Evolutionary conservation across 371 early-diverging fungal genomes (phyloP).

Genomic region (Mortierella sp.): DNA sequence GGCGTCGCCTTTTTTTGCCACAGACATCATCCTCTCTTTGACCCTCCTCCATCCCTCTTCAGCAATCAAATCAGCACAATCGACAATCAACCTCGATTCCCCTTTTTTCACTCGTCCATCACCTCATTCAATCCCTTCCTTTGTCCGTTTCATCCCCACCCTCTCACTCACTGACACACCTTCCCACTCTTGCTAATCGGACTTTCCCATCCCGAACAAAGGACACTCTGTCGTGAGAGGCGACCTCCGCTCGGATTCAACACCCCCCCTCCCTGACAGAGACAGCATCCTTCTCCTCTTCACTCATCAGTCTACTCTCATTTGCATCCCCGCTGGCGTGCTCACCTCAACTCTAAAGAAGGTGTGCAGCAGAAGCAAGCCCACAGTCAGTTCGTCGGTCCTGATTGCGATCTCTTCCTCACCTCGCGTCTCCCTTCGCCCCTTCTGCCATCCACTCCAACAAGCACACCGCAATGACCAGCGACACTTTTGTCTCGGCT

Average conservation of each 20-base stretch:
- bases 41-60: background rate
- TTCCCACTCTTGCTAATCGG: too few relatives aligned
- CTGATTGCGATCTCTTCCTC: constrained; percentile 8
- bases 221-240: background rate
- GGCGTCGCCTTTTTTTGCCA: background rate
- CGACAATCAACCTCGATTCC: background rate
- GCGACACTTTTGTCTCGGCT: constrained; percentile 19
- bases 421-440: background rate
- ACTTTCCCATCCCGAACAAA: constrained; percentile 2
- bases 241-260: background rate
- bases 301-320: background rate
- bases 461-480: constrained; percentile 25
- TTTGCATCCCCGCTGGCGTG: constrained; percentile 1
- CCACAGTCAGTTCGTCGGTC: constrained; percentile 7
- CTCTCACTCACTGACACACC: background rate
- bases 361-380: constrained; percentile 10
- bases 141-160: background rate
- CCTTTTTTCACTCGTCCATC: background rate
- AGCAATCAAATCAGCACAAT: background rate
- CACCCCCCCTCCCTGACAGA: background rate
- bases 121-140: background rate
- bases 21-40: background rate
- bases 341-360: background rate
- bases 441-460: background rate
- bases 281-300: background rate